Percentiles rank a stretch among this genome's conserved stretches.
phyloP scores from a whole-genome alignment of 768 basidiomycete genomes.

The Wakefieldia striispora region DNA sequence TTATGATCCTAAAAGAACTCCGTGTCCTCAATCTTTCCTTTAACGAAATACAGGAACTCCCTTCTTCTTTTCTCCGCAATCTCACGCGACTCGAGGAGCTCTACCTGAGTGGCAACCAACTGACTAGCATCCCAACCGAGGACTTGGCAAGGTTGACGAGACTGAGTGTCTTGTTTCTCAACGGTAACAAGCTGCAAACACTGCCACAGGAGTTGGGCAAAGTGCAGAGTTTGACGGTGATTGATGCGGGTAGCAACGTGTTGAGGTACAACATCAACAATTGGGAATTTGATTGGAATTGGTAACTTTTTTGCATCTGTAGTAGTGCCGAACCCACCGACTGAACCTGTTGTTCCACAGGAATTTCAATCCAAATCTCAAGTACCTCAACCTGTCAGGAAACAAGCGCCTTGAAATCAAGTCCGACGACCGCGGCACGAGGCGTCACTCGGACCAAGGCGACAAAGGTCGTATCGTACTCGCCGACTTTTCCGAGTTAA shows the following conservation, averaged over 20 bases:
- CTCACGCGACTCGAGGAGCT: slow-evolving; percentile 75
- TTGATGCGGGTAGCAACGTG: slow-evolving; percentile 92
- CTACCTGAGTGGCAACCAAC: slow-evolving; percentile 93
- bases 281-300: slow-evolving; percentile 99
- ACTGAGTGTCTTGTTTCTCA: slow-evolving; percentile 78
- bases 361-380: slow-evolving; percentile 94
- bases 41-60: slow-evolving; percentile 91
- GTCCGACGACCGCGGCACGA: slow-evolving; percentile 48
- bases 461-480: slow-evolving; percentile 41
- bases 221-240: slow-evolving; percentile 68
- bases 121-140: slow-evolving; percentile 87
- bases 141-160: slow-evolving; percentile 71
- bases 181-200: slow-evolving; percentile 92
- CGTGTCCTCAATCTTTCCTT: slow-evolving; percentile 88
- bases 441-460: slow-evolving; percentile 24
- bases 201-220: slow-evolving; percentile 89
- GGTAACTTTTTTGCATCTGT: slow-evolving; percentile 44
- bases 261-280: slow-evolving; percentile 98
- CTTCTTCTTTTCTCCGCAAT: slow-evolving; percentile 70
- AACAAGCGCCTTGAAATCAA: slow-evolving; percentile 97
- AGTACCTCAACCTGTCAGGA: slow-evolving; percentile 94
- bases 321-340: neutral
- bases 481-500: slow-evolving; percentile 86
- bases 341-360: slow-evolving; percentile 38
- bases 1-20: slow-evolving; percentile 76